Percentiles rank a stretch among this genome's conserved stretches.
These are phyloP conservation scores for Basidiobolus meristosporus DNA, from an alignment of 371 early-diverging fungal species.

Conservation along the genomic window DNA sequence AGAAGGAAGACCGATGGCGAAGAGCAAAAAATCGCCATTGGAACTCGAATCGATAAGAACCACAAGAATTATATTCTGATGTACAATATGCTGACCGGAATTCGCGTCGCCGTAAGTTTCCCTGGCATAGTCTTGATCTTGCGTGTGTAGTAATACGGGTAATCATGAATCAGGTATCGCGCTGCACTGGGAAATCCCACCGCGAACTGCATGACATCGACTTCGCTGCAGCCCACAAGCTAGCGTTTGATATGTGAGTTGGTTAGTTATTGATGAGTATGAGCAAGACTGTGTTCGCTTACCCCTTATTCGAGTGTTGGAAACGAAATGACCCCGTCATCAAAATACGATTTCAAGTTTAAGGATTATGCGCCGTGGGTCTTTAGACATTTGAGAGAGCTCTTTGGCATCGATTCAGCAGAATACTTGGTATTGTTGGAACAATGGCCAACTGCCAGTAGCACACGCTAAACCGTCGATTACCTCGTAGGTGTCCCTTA, in stretches of 20 bases:
- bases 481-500: slow-evolving; percentile 63
- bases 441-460: too few species aligned
- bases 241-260: slow-evolving; percentile 75
- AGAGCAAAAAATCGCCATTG: slow-evolving; percentile 28
- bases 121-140: not conserved
- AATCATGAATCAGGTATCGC: slow-evolving; percentile 23
- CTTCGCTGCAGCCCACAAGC: slow-evolving; percentile 73
- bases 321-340: slow-evolving; percentile 82
- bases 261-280: not conserved
- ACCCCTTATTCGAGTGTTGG: slow-evolving; percentile 35
- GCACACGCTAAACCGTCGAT: too few species aligned
- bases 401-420: slow-evolving; percentile 76
- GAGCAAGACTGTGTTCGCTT: not conserved
- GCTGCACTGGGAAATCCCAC: slow-evolving; percentile 67
- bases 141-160: too few species aligned
- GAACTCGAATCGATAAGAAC: slow-evolving; percentile 39
- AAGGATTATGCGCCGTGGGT: slow-evolving; percentile 97
- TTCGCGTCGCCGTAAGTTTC: slow-evolving; percentile 49
- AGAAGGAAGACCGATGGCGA: slow-evolving; percentile 13
- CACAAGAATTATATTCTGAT: slow-evolving; percentile 67
- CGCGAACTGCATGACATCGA: slow-evolving; percentile 53
- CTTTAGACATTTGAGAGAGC: slow-evolving; percentile 73
- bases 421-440: slow-evolving; percentile 77
- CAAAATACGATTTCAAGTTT: slow-evolving; percentile 93
- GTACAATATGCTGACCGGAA: slow-evolving; percentile 96